Evolutionary conservation across 2,329 filamentous ascomycete species (phyloP), one percentile per base, ranked within the genome.

Genomic region (Arachnopeziza araneosa): DNA sequence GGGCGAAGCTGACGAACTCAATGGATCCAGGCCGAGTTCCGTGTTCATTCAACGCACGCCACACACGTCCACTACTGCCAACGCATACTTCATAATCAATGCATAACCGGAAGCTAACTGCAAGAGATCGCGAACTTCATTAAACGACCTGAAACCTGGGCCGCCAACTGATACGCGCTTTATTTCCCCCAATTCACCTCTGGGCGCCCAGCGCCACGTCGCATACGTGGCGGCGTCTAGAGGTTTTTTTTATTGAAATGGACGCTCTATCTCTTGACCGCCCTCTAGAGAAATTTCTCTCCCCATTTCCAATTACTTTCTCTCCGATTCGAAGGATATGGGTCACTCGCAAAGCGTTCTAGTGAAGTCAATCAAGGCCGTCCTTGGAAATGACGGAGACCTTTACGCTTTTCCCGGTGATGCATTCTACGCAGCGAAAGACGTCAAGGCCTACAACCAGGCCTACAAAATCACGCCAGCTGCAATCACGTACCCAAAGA

Each of bases 391-490:
- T 24, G 63, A 67, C 26, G 50, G 21, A 2, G 53, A 61, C 5
- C 54, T 67, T 3, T 64, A 63, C 50, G 66, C 67, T 17, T 66
- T 64, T 32, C 66, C 65, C 23, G 56, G 51, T 22, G 60, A 66
- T 22, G 55, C 62, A 22, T 51, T 66, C 2, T 68, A 66, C 56
- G 56, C 63, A 54, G 12, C 52, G 5, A 36, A 48, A 24, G 52
- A 67, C 54, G 67, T 66, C n/a, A 67, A 63, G 44, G 62, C 62
- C 10, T 69, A 68, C 54, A 70, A 70, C 55, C 60, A 65, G 5
- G 50, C 59, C 52, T 32, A 64, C 7, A 51, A 59, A 24, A 55
- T 66, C 54, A 58, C 52, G 48, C 66, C 67, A n/a, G 59, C 61
- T n/a, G 66, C 63, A 17, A 54, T 69, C 24, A 66, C 65, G 6